Percentiles rank a stretch among this genome's conserved stretches.
phyloP scores from a whole-genome alignment of 139 green algal species.

The Tetradesmus lagerheimii region DNA sequence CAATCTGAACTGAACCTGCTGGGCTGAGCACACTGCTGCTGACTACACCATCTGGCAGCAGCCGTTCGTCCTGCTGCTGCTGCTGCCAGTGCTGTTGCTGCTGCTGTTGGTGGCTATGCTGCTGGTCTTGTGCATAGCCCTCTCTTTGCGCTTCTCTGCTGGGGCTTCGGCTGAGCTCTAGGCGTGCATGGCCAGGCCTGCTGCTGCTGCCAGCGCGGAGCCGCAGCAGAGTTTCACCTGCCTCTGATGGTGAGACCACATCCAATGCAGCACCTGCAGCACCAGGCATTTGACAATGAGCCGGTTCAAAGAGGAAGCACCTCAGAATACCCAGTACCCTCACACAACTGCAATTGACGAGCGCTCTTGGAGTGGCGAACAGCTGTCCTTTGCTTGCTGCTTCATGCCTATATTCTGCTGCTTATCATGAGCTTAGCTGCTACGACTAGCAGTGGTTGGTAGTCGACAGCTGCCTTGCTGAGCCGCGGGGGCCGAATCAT shows the following conservation, averaged over 20 bases:
- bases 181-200: background rate
- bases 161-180: slow-evolving; percentile 32
- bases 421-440: too few species aligned
- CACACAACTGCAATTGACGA: too few species aligned
- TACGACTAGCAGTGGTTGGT: too few species aligned
- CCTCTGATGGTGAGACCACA: background rate
- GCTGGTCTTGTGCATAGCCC: background rate
- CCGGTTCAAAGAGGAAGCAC: too few species aligned
- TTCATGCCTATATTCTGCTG: too few species aligned
- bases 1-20: background rate
- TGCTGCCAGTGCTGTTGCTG: slow-evolving; percentile 3
- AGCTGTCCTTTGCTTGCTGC: too few species aligned
- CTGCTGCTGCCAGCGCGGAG: background rate
- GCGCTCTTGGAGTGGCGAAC: too few species aligned
- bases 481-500: too few species aligned
- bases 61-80: background rate
- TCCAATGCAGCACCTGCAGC: background rate
- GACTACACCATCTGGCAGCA: background rate
- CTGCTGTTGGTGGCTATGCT: slow-evolving; percentile 3
- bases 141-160: slow-evolving; percentile 29
- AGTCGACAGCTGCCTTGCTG: too few species aligned
- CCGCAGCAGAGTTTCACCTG: background rate
- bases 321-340: too few species aligned
- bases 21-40: background rate
- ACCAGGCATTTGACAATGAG: background rate